Conservation (phyloP, 192 early-diverging fungal genomes). For the Backusella parvicylindrica region DNA sequence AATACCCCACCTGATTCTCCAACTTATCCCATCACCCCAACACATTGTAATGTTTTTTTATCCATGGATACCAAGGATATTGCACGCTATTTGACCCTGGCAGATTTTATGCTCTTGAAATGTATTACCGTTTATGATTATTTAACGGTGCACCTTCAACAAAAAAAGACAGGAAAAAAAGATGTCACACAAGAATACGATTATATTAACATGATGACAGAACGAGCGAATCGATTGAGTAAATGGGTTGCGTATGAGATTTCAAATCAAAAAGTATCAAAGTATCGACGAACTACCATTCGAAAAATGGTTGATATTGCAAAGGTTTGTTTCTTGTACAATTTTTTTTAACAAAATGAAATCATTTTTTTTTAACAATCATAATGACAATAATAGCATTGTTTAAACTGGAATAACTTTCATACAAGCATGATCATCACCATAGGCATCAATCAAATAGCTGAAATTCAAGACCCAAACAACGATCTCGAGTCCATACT, state of each 20-base stretch:
- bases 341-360: neutral
- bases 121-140: constrained; percentile 30
- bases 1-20: constrained; percentile 15
- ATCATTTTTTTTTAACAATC: neutral
- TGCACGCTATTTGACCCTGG: constrained; percentile 38
- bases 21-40: neutral
- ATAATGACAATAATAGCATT: constrained; percentile 36
- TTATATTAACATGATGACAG: constrained; percentile 33
- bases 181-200: neutral
- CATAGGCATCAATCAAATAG: constrained; percentile 42
- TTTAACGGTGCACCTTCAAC: constrained; percentile 2
- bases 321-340: constrained; percentile 11
- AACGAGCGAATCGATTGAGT: constrained; percentile 29
- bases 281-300: constrained; percentile 14
- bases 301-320: constrained; percentile 31
- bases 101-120: constrained; percentile 34
- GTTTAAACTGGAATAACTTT: constrained; percentile 57
- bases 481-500: constrained; percentile 18
- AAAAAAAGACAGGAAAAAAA: neutral
- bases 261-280: neutral
- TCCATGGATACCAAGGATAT: constrained; percentile 14
- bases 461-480: neutral
- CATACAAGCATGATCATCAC: constrained; percentile 65
- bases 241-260: constrained; percentile 33
- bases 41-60: neutral